These are phyloP conservation scores for Pichia nakasei DNA, from an alignment of 805 yeast genomes.

Conservation along the genomic window DNA sequence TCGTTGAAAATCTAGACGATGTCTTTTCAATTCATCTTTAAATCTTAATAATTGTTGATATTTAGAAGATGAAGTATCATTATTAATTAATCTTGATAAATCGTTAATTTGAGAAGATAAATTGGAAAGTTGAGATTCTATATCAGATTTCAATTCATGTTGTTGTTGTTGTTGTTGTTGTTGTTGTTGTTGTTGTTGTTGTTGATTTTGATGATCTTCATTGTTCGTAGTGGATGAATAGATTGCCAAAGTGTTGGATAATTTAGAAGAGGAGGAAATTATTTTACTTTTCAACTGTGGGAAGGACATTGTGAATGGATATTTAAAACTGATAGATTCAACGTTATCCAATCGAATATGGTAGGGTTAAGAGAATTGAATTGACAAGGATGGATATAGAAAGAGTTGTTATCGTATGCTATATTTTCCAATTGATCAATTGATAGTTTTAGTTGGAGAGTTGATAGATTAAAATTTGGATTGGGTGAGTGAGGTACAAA, in stretches of 20 bases:
- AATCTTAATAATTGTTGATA: conserved; percentile 78
- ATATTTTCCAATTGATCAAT: background rate
- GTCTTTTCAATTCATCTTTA: conserved; percentile 65
- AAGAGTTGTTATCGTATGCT: conserved; percentile 4
- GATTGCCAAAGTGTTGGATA: conserved; percentile 43
- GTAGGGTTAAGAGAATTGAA: background rate
- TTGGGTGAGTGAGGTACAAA: background rate
- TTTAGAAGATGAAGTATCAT: conserved; percentile 46
- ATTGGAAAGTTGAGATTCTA: conserved; percentile 44
- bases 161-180: background rate
- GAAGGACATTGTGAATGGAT: conserved; percentile 25
- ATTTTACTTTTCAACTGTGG: conserved; percentile 57
- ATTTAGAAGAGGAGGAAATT: conserved; percentile 60
- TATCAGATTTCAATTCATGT: conserved; percentile 25
- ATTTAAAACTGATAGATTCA: conserved; percentile 30
- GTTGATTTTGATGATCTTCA: too few relatives aligned
- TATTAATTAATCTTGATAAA: conserved; percentile 42
- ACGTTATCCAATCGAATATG: background rate
- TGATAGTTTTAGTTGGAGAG: background rate
- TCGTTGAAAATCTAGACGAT: conserved; percentile 51
- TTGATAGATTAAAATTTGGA: background rate
- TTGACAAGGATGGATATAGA: conserved; percentile 15
- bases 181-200: too few relatives aligned
- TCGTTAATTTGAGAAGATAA: conserved; percentile 45
- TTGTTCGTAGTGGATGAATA: conserved; percentile 43